Percentiles rank a stretch among this genome's conserved stretches.
phyloP scores from a whole-genome alignment of 768 basidiomycete genomes.

The Amanita exitialis region DNA sequence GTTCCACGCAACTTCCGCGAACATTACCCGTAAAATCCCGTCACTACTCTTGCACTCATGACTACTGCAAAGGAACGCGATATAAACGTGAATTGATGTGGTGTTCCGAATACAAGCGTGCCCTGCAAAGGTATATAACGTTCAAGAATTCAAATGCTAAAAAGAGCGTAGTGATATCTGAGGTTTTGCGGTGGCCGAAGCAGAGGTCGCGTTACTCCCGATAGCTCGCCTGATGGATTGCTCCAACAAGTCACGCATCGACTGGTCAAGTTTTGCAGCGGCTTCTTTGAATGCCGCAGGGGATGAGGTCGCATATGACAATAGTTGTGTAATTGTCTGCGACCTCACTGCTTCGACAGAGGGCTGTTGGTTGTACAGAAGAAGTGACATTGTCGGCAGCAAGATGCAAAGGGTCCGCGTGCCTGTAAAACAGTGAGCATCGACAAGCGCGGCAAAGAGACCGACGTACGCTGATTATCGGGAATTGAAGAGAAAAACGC shows the following conservation, averaged over 20 bases:
- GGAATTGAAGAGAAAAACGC: slow-evolving; percentile 46
- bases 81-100: no score
- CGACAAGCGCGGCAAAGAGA: not conserved
- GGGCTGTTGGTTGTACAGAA: slow-evolving; percentile 45
- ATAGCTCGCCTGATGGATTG: slow-evolving; percentile 70
- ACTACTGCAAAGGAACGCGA: no score
- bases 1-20: no score
- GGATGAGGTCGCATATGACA: slow-evolving; percentile 61
- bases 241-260: slow-evolving; percentile 57
- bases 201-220: slow-evolving; percentile 27
- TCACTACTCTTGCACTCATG: no score
- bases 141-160: slow-evolving; percentile 18
- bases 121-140: no score
- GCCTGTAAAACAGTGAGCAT: slow-evolving; percentile 28
- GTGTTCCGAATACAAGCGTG: no score
- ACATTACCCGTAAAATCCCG: no score
- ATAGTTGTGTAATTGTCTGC: slow-evolving; percentile 54
- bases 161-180: slow-evolving; percentile 75
- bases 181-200: slow-evolving; percentile 39
- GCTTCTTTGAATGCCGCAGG: slow-evolving; percentile 82
- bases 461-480: slow-evolving; percentile 51
- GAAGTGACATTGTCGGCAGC: slow-evolving; percentile 63
- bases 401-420: slow-evolving; percentile 59
- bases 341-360: slow-evolving; percentile 37
- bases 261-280: slow-evolving; percentile 51